These are phyloP conservation scores for Rhipidocladum racemiflorum DNA, from an alignment of 176 grass and related monocot genomes.

Conservation along the genomic window DNA sequence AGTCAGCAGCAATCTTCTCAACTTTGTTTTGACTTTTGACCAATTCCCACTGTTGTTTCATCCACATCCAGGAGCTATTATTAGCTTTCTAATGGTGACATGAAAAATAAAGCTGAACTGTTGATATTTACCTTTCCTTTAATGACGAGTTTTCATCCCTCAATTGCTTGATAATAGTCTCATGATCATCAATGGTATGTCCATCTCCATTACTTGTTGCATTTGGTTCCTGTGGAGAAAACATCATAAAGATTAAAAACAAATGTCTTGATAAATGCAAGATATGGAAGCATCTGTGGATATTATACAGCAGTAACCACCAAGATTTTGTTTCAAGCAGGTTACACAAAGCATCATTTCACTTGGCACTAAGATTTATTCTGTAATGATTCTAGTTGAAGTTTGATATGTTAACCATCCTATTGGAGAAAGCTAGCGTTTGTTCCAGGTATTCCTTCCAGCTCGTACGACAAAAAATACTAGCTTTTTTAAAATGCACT, in stretches of 20 bases:
- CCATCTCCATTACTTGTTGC: constrained; percentile 28
- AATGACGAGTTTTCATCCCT: constrained; percentile 72
- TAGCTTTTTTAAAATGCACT: not conserved
- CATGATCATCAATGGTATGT: constrained; percentile 13
- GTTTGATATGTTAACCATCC: not conserved
- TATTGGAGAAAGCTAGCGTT: not conserved
- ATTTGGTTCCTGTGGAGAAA: constrained; percentile 42
- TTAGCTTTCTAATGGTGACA: not conserved
- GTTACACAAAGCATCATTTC: not conserved
- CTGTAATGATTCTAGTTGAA: not conserved
- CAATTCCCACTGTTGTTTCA: not conserved
- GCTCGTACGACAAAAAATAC: not conserved
- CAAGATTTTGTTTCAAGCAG: not conserved
- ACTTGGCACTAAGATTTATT: not conserved
- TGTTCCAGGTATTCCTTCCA: not conserved
- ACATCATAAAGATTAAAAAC: constrained; percentile 10
- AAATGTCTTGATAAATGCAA: constrained; percentile 11
- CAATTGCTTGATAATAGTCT: constrained; percentile 52
- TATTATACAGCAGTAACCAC: not conserved
- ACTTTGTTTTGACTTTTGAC: not conserved
- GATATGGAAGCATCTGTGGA: constrained; percentile 5
- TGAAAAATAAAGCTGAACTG: constrained; percentile 19
- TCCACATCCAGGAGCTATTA: not conserved
- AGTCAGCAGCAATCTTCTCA: not conserved
- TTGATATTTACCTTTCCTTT: constrained; percentile 69